phyloP scores from a whole-genome alignment of 139 green algal species.

The Closterium sp. region DNA sequence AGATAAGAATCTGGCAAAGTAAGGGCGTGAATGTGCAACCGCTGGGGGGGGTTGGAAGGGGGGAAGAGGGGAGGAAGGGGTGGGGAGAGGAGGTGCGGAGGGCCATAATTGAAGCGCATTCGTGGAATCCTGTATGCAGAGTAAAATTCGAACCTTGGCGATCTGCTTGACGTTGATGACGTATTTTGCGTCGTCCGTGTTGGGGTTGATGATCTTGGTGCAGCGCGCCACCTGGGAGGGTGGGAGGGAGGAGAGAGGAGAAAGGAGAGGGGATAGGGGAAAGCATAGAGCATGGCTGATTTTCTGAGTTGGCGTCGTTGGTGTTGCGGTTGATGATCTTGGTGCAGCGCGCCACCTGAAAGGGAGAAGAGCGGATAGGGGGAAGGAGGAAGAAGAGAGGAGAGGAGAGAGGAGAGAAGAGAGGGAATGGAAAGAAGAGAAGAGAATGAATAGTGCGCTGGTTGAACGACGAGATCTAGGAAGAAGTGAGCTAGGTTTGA shows the following conservation, averaged over 20 bases:
- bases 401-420: too few relatives aligned
- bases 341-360: slow-evolving; percentile 93
- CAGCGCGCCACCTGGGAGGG: slow-evolving; percentile 88
- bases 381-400: too few relatives aligned
- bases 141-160: slow-evolving; percentile 72
- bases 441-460: too few relatives aligned
- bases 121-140: not conserved
- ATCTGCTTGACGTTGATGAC: slow-evolving; percentile 99
- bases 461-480: too few relatives aligned
- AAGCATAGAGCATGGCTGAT: too few relatives aligned
- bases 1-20: not conserved
- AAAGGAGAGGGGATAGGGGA: not conserved
- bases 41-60: too few relatives aligned
- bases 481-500: too few relatives aligned
- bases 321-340: slow-evolving; percentile 87
- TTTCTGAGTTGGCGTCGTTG: too few relatives aligned
- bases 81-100: too few relatives aligned
- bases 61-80: not conserved
- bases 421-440: too few relatives aligned
- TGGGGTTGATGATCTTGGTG: slow-evolving; percentile 99
- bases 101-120: too few relatives aligned
- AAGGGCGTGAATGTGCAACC: too few relatives aligned
- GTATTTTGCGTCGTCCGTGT: slow-evolving; percentile 98
- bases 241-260: not conserved
- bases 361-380: not conserved